Conservation (phyloP, 2,329 filamentous ascomycete genomes). For the Fusarium odoratissimum region DNA sequence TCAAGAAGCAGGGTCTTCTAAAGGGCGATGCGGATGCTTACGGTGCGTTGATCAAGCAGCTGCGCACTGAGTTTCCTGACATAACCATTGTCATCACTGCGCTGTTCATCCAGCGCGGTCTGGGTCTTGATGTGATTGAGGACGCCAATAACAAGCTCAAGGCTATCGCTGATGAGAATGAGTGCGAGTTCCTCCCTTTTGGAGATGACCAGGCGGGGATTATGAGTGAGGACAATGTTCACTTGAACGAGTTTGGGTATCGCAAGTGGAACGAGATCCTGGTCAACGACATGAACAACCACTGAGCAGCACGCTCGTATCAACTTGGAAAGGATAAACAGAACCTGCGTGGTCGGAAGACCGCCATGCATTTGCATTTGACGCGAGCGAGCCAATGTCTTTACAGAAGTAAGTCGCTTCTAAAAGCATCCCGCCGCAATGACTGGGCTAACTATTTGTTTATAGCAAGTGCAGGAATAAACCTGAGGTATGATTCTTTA, state of each 20-base stretch:
- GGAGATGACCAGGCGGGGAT: background rate
- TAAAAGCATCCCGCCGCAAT: accelerated
- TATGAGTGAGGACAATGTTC: slow-evolving; percentile 8
- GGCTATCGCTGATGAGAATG: background rate
- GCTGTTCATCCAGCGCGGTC: background rate
- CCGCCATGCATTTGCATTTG: background rate
- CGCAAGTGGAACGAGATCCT: background rate
- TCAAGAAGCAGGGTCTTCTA: background rate
- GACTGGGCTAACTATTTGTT: accelerated
- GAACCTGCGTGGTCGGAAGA: background rate
- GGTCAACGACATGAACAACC: background rate
- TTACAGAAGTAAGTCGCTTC: accelerated
- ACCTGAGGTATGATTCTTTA: background rate
- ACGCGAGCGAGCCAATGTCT: background rate
- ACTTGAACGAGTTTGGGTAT: slow-evolving; percentile 9
- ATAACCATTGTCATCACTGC: background rate
- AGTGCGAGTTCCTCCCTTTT: background rate
- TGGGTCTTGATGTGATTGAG: background rate
- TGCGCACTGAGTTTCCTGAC: background rate
- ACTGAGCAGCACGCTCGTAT: accelerated
- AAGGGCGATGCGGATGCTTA: background rate
- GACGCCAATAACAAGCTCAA: background rate
- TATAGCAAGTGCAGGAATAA: accelerated
- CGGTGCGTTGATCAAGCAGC: accelerated
- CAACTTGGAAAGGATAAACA: accelerated